These are phyloP conservation scores for Aspergillus ustus DNA, from an alignment of 2,329 filamentous ascomycete genomes.

Conservation along the genomic window DNA sequence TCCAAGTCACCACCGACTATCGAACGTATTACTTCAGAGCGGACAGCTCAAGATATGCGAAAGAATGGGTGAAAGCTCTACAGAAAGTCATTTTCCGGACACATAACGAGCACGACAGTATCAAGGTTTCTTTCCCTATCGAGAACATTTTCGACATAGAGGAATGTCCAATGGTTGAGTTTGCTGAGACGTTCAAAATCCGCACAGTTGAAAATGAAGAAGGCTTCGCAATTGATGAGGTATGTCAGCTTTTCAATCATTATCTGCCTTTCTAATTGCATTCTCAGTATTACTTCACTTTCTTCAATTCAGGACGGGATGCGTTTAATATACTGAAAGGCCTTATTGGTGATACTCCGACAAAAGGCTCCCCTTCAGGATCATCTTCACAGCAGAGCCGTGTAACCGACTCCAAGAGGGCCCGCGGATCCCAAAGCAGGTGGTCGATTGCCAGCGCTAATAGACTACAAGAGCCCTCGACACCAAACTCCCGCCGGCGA, in stretches of 20 bases:
- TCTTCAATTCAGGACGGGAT: conserved; percentile 84
- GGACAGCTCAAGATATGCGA: conserved; percentile 84
- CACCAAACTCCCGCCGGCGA: conserved; percentile 33
- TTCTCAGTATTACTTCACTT: conserved; percentile 87
- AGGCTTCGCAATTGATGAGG: conserved; percentile 93
- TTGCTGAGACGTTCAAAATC: conserved; percentile 92
- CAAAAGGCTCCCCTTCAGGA: conserved; percentile 43
- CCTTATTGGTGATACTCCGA: conserved; percentile 68
- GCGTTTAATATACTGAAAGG: conserved; percentile 78
- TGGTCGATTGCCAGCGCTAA: conserved; percentile 28
- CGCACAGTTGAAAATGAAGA: conserved; percentile 92
- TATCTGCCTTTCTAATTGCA: conserved; percentile 21
- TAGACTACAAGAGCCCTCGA: conserved; percentile 18
- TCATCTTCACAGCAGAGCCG: conserved; percentile 23
- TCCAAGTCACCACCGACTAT: conserved; percentile 80
- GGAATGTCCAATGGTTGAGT: conserved; percentile 85
- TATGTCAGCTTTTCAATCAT: conserved; percentile 41
- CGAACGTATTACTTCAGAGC: conserved; percentile 86
- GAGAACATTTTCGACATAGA: conserved; percentile 91
- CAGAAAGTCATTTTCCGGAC: conserved; percentile 95
- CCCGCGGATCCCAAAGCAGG: conserved; percentile 23
- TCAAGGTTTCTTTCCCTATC: conserved; percentile 92
- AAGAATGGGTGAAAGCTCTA: conserved; percentile 93
- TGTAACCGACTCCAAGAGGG: conserved; percentile 25
- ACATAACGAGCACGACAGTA: conserved; percentile 94